These are phyloP conservation scores for Lepidium africanum DNA, from an alignment of 345 rosid species.

Conservation along the genomic window DNA sequence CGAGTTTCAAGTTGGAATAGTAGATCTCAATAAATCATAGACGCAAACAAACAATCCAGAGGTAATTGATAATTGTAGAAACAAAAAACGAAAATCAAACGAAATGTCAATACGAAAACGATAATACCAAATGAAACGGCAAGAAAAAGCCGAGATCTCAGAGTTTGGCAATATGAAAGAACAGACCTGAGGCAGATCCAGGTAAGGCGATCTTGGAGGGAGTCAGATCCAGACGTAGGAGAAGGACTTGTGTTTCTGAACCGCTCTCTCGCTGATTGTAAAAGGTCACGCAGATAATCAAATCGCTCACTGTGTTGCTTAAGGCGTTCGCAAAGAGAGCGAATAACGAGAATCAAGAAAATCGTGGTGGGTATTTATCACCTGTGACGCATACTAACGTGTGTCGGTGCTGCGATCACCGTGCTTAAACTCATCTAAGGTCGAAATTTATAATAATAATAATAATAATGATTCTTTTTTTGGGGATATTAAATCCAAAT, in stretches of 20 bases:
- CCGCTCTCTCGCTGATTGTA: background rate
- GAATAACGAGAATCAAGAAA: slow-evolving; percentile 24
- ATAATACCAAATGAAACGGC: background rate
- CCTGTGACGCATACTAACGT: slow-evolving; percentile 3
- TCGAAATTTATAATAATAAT: background rate
- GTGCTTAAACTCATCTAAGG: background rate
- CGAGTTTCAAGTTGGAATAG: background rate
- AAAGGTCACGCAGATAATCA: background rate
- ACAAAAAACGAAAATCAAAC: background rate
- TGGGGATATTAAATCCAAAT: too few relatives aligned
- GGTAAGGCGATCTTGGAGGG: background rate
- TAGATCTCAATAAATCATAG: slow-evolving; percentile 15
- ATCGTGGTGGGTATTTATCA: slow-evolving; percentile 18
- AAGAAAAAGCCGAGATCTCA: background rate
- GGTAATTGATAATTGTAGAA: background rate
- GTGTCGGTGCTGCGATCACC: slow-evolving; percentile 12
- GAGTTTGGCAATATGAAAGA: background rate
- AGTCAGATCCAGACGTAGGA: slow-evolving; percentile 17
- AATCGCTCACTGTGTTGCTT: slow-evolving; percentile 7
- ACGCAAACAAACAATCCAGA: background rate
- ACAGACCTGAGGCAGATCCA: slow-evolving; percentile 26
- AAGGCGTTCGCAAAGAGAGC: slow-evolving; percentile 26
- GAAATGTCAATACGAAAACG: background rate
- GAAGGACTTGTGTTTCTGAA: background rate
- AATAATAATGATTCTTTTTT: too few relatives aligned